A percentile compares a stretch with the other conserved stretches of the same genome.
These are phyloP conservation scores for Phylloporus rhodoxanthus DNA, from an alignment of 768 basidiomycete genomes.

Conservation along the genomic window DNA sequence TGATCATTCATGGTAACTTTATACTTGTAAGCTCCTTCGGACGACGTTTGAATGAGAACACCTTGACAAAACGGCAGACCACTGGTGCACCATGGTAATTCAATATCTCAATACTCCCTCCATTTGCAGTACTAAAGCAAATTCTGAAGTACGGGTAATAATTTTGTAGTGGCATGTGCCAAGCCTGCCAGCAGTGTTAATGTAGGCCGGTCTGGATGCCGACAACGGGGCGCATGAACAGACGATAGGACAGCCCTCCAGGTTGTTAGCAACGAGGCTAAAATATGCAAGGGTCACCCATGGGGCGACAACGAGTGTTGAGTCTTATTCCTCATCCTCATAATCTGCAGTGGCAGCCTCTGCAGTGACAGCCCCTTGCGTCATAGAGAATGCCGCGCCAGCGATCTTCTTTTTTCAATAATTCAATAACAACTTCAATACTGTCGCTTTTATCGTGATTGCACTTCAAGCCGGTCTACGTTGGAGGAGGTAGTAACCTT, in stretches of 20 bases:
- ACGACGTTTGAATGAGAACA: no score
- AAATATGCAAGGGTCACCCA: background rate
- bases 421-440: background rate
- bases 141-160: no score
- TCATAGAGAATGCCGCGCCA: background rate
- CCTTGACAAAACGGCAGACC: background rate
- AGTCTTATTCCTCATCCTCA: background rate
- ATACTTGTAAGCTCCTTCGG: no score
- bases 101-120: background rate
- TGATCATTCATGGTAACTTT: no score
- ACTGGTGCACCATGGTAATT: background rate
- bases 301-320: background rate
- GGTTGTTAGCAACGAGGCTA: background rate
- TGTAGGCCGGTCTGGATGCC: background rate
- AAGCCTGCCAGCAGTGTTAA: background rate
- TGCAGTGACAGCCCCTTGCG: background rate
- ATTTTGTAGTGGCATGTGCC: background rate
- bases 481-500: background rate
- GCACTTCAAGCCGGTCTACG: background rate
- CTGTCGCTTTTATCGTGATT: background rate
- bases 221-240: background rate
- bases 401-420: background rate
- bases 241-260: background rate
- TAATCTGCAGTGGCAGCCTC: no score
- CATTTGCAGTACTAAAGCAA: background rate